phyloP scores from a whole-genome alignment of 371 early-diverging fungal genomes.

The Homolaphlyctis polyrhiza region DNA sequence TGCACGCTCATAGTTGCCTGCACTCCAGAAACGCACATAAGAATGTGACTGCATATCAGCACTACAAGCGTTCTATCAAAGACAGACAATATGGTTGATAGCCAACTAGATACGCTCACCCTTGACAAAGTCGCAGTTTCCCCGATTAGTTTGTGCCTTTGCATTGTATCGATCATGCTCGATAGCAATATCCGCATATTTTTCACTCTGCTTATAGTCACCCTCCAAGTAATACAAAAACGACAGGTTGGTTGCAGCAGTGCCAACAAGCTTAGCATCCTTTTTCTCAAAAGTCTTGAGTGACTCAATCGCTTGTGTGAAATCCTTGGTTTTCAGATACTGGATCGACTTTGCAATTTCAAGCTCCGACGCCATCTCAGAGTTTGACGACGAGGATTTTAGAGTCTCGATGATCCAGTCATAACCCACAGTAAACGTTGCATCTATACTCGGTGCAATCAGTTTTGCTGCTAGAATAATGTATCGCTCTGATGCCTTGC shows the following conservation, averaged over 20 bases:
- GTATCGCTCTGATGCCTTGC: slow-evolving; percentile 27
- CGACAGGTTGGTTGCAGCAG: slow-evolving; percentile 47
- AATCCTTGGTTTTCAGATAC: slow-evolving; percentile 41
- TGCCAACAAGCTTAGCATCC: slow-evolving; percentile 39
- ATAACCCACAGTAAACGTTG: slow-evolving; percentile 30
- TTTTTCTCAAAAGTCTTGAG: slow-evolving; percentile 46
- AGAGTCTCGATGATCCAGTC: slow-evolving; percentile 46
- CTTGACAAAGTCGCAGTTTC: slow-evolving; percentile 35
- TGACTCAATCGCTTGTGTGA: slow-evolving; percentile 40
- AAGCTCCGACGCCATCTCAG: slow-evolving; percentile 42
- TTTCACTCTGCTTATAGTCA: slow-evolving; percentile 42
- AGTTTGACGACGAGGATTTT: slow-evolving; percentile 22
- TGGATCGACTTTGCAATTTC: slow-evolving; percentile 54
- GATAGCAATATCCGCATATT: slow-evolving; percentile 44
- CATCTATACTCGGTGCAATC: slow-evolving; percentile 41
- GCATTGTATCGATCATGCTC: slow-evolving; percentile 47
- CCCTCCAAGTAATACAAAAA: slow-evolving; percentile 48
- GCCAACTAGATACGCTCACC: slow-evolving; percentile 22
- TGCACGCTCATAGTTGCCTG: slow-evolving; percentile 35
- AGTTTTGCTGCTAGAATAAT: slow-evolving; percentile 43
- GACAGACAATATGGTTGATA: background rate
- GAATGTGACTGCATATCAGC: background rate
- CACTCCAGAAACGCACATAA: background rate
- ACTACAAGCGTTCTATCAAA: too few relatives aligned
- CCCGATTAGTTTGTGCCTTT: slow-evolving; percentile 44